These are phyloP conservation scores for Vigna unguiculata DNA, from an alignment of 306 rosid species.

Conservation along the genomic window DNA sequence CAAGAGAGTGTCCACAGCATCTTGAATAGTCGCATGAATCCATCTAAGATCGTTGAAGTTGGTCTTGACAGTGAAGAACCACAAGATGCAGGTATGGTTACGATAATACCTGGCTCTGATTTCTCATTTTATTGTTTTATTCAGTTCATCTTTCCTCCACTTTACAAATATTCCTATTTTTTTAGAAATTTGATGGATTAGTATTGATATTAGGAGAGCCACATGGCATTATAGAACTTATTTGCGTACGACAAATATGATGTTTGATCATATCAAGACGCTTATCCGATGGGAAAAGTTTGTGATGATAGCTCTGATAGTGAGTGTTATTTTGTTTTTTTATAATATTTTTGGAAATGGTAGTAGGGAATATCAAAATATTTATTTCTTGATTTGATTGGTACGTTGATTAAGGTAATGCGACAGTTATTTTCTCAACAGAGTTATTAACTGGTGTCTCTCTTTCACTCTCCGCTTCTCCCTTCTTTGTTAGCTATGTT, in stretches of 20 bases:
- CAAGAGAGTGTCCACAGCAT: slow-evolving; percentile 7
- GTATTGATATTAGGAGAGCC: not conserved
- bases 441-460: too few species aligned
- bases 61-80: slow-evolving; percentile 15
- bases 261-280: not conserved
- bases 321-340: not conserved
- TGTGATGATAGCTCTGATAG: not conserved
- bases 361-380: too few species aligned
- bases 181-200: not conserved
- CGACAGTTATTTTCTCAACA: not conserved
- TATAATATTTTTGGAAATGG: too few species aligned
- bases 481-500: not conserved
- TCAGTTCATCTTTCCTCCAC: not conserved
- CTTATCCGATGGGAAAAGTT: not conserved
- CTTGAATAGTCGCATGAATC: not conserved
- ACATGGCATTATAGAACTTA: not conserved
- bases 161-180: not conserved
- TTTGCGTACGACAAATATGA: not conserved
- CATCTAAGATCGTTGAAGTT: slow-evolving; percentile 4
- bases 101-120: not conserved
- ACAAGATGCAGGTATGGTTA: slow-evolving; percentile 35
- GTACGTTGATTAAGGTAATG: not conserved
- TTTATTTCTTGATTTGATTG: not conserved
- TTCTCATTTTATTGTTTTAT: not conserved
- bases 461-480: not conserved